These are phyloP conservation scores for Elongisporangium prolatum DNA, from an alignment of 352 stramenopile species.

Conservation along the genomic window DNA sequence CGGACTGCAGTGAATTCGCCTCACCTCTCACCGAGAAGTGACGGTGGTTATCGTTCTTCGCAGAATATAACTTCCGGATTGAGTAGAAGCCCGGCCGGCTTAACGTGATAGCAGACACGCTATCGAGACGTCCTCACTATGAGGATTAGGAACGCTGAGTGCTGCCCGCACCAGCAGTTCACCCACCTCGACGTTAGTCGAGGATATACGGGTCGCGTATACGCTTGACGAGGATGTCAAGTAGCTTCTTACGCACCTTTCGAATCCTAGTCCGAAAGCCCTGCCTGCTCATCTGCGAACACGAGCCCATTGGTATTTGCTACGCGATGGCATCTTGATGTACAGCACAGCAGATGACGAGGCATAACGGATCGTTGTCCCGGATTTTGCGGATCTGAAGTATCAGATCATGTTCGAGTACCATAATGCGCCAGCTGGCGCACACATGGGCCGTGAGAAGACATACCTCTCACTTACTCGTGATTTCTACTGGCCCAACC, in stretches of 20 bases:
- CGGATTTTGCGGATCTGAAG: conserved; percentile 12
- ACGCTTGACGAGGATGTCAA: too few relatives aligned
- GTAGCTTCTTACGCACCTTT: too few relatives aligned
- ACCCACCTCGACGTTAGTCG: too few relatives aligned
- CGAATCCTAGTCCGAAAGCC: too few relatives aligned
- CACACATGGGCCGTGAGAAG: conserved; percentile 15
- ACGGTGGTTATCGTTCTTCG: conserved; percentile 23
- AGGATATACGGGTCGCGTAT: too few relatives aligned
- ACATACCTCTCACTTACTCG: conserved; percentile 8
- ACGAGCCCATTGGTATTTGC: conserved; percentile 2
- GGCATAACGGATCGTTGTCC: conserved; percentile 1
- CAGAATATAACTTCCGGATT: conserved; percentile 19
- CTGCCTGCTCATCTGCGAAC: not conserved
- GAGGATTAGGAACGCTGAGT: not conserved
- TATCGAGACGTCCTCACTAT: conserved; percentile 13
- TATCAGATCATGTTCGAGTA: conserved; percentile 11
- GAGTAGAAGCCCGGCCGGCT: conserved; percentile 18
- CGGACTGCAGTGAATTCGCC: conserved; percentile 11
- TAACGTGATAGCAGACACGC: conserved; percentile 15
- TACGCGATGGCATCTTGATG: conserved; percentile 3
- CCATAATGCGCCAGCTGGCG: conserved; percentile 1
- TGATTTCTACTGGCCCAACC: conserved; percentile 16
- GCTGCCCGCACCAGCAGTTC: too few relatives aligned
- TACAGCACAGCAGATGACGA: conserved; percentile 5
- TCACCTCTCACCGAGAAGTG: conserved; percentile 18